Conservation (phyloP, 2,329 filamentous ascomycete species). For the Corinectria fuckeliana region DNA sequence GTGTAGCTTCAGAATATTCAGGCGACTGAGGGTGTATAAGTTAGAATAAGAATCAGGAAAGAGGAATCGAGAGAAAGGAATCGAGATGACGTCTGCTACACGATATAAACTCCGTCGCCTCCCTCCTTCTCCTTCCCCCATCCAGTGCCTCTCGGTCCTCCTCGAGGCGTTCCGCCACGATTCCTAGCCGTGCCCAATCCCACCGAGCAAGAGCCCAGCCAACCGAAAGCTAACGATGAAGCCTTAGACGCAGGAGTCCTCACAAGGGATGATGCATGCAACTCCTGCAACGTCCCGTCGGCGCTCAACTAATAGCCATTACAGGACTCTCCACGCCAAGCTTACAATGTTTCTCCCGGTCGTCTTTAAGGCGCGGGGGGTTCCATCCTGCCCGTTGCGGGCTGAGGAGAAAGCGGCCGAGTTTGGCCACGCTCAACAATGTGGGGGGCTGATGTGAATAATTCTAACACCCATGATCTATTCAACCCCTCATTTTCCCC, state of each 20-base stretch:
- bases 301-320: conserved; percentile 8
- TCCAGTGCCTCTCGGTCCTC: background rate
- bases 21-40: background rate
- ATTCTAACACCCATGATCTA: no score
- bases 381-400: background rate
- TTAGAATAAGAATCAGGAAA: conserved; percentile 7
- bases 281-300: background rate
- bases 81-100: conserved; percentile 23
- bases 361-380: background rate
- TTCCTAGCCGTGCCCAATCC: conserved; percentile 4
- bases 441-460: background rate
- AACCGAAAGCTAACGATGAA: background rate
- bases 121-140: conserved; percentile 6
- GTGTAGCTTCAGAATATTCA: background rate
- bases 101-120: conserved; percentile 14
- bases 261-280: background rate
- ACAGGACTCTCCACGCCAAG: conserved; percentile 14
- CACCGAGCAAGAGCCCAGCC: background rate
- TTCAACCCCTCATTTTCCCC: conserved; percentile 37
- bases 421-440: no score
- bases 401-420: conserved; percentile 6
- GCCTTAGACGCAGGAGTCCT: conserved; percentile 4
- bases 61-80: conserved; percentile 18
- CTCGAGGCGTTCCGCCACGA: conserved; percentile 7
- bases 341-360: background rate